Percentiles rank a stretch among this genome's conserved stretches.
These are phyloP conservation scores for Sutorius australiensis DNA, from an alignment of 768 basidiomycete genomes.

Conservation along the genomic window DNA sequence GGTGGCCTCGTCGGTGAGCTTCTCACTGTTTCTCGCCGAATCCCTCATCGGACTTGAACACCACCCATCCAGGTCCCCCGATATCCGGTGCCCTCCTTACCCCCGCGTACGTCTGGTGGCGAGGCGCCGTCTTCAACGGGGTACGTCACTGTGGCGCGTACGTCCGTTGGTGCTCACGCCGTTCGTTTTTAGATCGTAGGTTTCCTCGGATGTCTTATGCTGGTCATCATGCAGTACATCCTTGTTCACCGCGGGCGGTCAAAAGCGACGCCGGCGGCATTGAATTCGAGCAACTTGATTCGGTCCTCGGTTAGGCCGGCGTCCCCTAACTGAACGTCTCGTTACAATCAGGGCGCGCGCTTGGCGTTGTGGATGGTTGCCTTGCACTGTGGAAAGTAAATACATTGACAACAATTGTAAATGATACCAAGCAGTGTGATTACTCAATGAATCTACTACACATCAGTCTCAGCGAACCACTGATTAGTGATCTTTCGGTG, in stretches of 20 bases:
- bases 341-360: no score
- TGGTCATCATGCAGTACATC: conserved; percentile 25
- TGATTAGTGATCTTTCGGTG: no score
- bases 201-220: conserved; percentile 24
- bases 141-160: conserved; percentile 14
- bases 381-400: no score
- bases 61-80: conserved; percentile 43
- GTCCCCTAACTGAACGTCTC: no score
- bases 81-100: conserved; percentile 57
- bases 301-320: no score
- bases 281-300: neutral
- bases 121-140: conserved; percentile 52
- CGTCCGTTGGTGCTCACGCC: neutral
- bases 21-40: neutral
- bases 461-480: no score
- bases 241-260: conserved; percentile 10
- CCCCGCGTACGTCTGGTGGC: conserved; percentile 52
- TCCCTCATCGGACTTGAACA: neutral
- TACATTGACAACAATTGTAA: no score
- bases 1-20: conserved; percentile 21
- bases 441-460: no score
- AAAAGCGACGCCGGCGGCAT: neutral
- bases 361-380: no score
- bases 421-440: no score
- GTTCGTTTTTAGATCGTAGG: conserved; percentile 14